These are phyloP conservation scores for Multifurca ochricompacta DNA, from an alignment of 768 basidiomycete species.

Conservation along the genomic window DNA sequence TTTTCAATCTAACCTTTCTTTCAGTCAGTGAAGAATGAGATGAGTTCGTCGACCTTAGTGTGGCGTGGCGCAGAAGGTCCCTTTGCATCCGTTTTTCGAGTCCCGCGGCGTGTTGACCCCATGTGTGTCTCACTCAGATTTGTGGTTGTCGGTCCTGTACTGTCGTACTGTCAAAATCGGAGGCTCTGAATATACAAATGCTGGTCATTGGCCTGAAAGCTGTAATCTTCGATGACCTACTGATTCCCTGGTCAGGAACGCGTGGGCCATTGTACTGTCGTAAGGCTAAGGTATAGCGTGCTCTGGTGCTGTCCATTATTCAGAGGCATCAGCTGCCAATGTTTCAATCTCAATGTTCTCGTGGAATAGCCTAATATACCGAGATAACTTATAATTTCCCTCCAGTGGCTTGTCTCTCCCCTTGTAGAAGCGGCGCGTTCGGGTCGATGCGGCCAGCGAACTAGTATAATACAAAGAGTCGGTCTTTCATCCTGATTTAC, in stretches of 20 bases:
- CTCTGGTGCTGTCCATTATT: neutral
- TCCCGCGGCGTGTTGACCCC: slow-evolving; percentile 7
- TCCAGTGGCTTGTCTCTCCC: too few species aligned
- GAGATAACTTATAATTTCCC: too few species aligned
- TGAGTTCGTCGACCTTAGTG: neutral
- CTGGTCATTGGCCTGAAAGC: neutral
- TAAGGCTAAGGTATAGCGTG: too few species aligned
- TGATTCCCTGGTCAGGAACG: neutral
- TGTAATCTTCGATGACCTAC: neutral
- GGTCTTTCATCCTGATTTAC: too few species aligned
- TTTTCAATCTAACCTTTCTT: neutral
- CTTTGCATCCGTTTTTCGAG: slow-evolving; percentile 14
- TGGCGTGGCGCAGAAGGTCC: slow-evolving; percentile 1
- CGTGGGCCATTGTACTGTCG: too few species aligned
- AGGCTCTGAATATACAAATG: too few species aligned
- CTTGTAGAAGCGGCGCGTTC: too few species aligned
- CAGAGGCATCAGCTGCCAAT: neutral
- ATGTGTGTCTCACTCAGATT: neutral
- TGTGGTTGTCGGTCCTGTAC: neutral
- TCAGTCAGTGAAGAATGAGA: neutral
- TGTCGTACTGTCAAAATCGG: too few species aligned
- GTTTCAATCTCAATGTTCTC: neutral
- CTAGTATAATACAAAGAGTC: too few species aligned
- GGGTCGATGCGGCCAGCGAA: too few species aligned
- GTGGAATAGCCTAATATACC: too few species aligned